Base-by-base conservation (phyloP, 1,284 basidiomycete genomes). In the Wolfiporia cocos region DNA sequence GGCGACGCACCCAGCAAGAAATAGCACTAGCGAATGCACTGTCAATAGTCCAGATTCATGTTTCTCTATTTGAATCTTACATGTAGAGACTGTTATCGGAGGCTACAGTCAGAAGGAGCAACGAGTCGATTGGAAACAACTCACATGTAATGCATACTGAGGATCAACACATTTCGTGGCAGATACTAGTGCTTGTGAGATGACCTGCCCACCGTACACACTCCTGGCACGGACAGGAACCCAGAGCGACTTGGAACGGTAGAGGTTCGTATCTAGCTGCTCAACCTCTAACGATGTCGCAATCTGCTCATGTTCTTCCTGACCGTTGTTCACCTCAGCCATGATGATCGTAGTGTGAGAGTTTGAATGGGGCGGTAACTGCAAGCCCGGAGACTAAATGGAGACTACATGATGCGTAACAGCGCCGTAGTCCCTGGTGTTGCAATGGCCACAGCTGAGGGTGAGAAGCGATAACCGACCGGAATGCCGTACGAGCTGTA, bases 121-220 rank as follows among this genome's bases (percentile, higher is more conserved):
- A n/a, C n/a, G n/a, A n/a, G n/a, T n/a, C n/a, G n/a, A n/a, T n/a
- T n/a, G n/a, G n/a, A 12, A 5, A 35, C 19, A 18, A 55, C 83
- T 66, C 54, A 88, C 85, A 66, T 92, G 86, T 19, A 93, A 66
- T 14, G 75, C 74, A 58, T 78, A 83, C n/a, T 66, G 67, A 15
- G 77, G 65, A 40, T 80, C 68, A 1, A 93, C 81, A 35, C 83
- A 84, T 49, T 80, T 78, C 18, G 84, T 84, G 4, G 90, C 89
- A 11, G 88, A 80, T 12, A 86, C 77, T 22, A 92, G 67, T 4
- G 88, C 87, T 57, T 93, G 91, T 7, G 85, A 92, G 51, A 95
- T 92, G 45, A 94, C 91, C 59, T 89, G 86, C 50, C 92, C 92
- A 42, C 92, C 92, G 54, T 91, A 94, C 4, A 91, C 90, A 19